Evolutionary conservation across 805 yeast species (phyloP), one percentile per base, ranked within the genome.

Genomic region (Metschnikowia gruessii): DNA sequence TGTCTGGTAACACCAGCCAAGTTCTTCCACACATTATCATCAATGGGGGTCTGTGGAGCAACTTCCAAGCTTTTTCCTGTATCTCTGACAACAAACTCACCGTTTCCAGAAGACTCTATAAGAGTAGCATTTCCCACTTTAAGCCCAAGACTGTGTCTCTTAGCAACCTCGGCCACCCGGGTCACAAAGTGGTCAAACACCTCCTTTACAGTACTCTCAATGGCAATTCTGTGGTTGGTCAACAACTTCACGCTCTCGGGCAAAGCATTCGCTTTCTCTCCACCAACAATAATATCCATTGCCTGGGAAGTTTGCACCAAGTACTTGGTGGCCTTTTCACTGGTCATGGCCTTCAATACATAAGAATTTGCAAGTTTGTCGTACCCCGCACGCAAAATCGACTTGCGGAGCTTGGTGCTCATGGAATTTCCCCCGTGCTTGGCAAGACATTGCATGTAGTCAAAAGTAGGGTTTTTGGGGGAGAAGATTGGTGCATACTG

Each of bases 221-320:
- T 66, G 16, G 80, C 76, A 45, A 86, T 72, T 58, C 95, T 73
- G 57, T 84, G 85, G 64, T 87, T 85, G 37, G 83, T 70, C 30
- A 74, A 59, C 35, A 81, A 69, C 26, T 65, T 62, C 3, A 79
- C 79, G 21, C 70, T 63, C 59, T 86, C 92, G 2, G 95, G 95
- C 39, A 87, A 66, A 1, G 94, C 90, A 58, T 87, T 87, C 21
- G 83, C 74, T 64, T 87, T 87, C 48, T 81, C 76, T 37, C 95
- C 95, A 24, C 94, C 94, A 11, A 65, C 59, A 49, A 87, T 71
- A 19, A 83, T 73, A 57, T 84, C 89, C 38, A 77, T 72, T 0
- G 92, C 85, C 63, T 81, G 87, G 4, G 87, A 75, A 0, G 92
- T 85, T 43, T 74, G 69, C 19, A 83, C 64, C 42, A 76, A 60